Evolutionary conservation across 1,139 yeast genomes (phyloP), one percentile per base, ranked within the genome.

Genomic region (Saccharomyces hybrid): DNA sequence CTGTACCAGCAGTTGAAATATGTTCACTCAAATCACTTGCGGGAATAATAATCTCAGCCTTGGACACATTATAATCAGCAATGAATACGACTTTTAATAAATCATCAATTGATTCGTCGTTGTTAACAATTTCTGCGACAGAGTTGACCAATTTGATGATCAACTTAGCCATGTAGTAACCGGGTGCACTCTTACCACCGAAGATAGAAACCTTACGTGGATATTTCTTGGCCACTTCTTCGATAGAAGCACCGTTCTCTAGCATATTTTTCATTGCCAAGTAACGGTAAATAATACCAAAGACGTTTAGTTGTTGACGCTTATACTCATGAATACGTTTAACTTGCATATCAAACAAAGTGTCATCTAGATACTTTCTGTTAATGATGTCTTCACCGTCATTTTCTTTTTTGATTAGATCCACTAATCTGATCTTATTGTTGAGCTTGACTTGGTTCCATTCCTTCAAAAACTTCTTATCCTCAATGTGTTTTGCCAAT

Each of bases 151-250:
- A 78, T 71, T 89, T 89, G 69, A 90, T 90, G 64, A 91, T 87
- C 56, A 87, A 80, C 74, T 90, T 90, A 59, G 97, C 97, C 84
- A 90, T 88, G 75, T 88, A 90, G 72, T 90, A 91, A 60, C 97
- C 97, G 25, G 98, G 97, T 11, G 98, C 97, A 55, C 96, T 88
- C 73, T 90, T 90, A 69, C 98, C 97, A 61, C 97, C 97, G 70
- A 90, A 84, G 57, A 90, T 80, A 41, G 84, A 80, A 53, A 88
- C 95, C 69, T 87, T 86, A 56, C 96, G 84, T 57, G 83, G 80
- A 71, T 80, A 85, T 69, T 82, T 80, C 61, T 73, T 62, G 56
- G 78, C 76, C 62, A 91, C 82, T 67, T 89, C 89, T 44, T 63
- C 64, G 41, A 64, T 55, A 2, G 69, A 42, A 25, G 61, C 58